These are phyloP conservation scores for Fibroporia radiculosa DNA, from an alignment of 768 basidiomycete genomes.

Conservation along the genomic window DNA sequence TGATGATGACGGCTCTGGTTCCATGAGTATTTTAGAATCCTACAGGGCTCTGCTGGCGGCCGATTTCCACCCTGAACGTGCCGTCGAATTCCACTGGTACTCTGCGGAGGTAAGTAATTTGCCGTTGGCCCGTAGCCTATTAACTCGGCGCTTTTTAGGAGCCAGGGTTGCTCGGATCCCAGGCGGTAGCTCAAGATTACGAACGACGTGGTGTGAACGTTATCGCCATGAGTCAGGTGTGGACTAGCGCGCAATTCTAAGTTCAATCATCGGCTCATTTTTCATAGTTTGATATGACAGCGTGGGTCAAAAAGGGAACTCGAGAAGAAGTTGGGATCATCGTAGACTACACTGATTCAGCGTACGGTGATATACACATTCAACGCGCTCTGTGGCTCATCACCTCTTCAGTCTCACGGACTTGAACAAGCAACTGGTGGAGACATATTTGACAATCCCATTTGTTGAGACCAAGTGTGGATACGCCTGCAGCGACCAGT, in stretches of 20 bases:
- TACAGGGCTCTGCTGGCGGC: constrained; percentile 64
- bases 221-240: constrained; percentile 77
- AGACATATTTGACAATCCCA: constrained; percentile 77
- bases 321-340: constrained; percentile 71
- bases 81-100: constrained; percentile 82
- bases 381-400: not conserved
- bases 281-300: constrained; percentile 81
- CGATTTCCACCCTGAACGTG: constrained; percentile 56
- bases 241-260: constrained; percentile 1
- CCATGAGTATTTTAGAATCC: constrained; percentile 72
- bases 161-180: constrained; percentile 81
- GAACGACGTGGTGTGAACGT: constrained; percentile 55
- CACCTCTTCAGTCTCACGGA: constrained; percentile 55
- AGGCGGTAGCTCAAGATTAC: constrained; percentile 80
- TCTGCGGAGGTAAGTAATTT: constrained; percentile 55
- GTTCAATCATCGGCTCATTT: constrained; percentile 7
- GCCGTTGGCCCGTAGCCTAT: not conserved
- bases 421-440: constrained; percentile 73
- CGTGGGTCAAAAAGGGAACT: constrained; percentile 76
- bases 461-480: constrained; percentile 86
- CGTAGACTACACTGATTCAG: constrained; percentile 66
- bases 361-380: constrained; percentile 12
- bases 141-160: constrained; percentile 38
- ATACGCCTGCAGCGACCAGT: constrained; percentile 95
- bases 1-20: constrained; percentile 56